A percentile compares a stretch with the other conserved stretches of the same genome.
Conservation (phyloP, 2,329 filamentous ascomycete genomes). For the Dactylellina parvicollis region DNA sequence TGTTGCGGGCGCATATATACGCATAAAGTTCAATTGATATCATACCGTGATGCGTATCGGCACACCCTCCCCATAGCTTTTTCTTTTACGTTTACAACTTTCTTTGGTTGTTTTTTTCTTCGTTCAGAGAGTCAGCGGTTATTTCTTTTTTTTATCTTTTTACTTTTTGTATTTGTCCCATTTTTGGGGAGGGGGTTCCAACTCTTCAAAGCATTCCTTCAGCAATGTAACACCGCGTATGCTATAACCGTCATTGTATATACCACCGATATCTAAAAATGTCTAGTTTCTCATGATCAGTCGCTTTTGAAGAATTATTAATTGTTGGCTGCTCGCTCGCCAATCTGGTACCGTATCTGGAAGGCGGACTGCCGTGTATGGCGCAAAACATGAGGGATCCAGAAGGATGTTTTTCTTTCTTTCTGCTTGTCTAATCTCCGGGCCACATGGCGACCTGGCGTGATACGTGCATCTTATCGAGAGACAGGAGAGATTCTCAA, state of each 20-base stretch:
- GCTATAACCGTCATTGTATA: conserved; percentile 13
- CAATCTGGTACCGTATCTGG: conserved; percentile 21
- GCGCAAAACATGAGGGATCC: not conserved
- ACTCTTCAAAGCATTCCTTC: not conserved
- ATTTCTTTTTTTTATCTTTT: not conserved
- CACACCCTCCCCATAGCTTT: not conserved
- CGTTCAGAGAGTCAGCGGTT: not conserved
- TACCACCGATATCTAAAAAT: conserved; percentile 13
- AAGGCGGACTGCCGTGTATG: conserved; percentile 36
- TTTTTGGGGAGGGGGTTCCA: not conserved
- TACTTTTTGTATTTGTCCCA: not conserved
- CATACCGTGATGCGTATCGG: not conserved
- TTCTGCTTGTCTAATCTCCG: conserved; percentile 41
- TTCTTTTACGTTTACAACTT: not conserved
- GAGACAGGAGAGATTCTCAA: not conserved
- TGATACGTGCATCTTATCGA: conserved; percentile 13
- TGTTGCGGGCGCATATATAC: not conserved
- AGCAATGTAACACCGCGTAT: conserved; percentile 1
- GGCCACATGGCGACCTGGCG: conserved; percentile 43
- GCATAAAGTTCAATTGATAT: not conserved
- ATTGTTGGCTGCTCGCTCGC: conserved; percentile 15
- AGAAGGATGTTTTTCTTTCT: no score
- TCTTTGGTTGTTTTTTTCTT: not conserved
- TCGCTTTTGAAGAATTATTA: not conserved
- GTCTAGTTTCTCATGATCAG: conserved; percentile 12